Conservation (phyloP, 2,329 filamentous ascomycete species). For the Monosporascus cannonballus region DNA sequence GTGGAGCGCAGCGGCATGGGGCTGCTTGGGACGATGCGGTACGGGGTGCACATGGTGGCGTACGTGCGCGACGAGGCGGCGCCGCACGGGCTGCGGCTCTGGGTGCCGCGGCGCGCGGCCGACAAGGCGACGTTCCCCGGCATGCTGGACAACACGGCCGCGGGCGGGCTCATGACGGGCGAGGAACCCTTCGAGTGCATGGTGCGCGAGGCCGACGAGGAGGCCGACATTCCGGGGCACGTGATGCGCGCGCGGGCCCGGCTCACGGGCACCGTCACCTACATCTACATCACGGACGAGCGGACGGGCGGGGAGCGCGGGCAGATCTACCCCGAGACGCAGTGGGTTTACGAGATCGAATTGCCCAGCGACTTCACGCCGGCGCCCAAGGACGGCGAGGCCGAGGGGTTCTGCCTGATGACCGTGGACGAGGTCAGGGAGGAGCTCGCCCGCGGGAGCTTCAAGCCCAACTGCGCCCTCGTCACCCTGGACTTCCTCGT, state of each 20-base stretch:
- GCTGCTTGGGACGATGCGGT: conserved; percentile 69
- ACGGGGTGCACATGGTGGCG: conserved; percentile 76
- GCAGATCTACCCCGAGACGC: conserved; percentile 81
- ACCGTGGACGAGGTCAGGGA: conserved; percentile 69
- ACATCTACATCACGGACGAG: conserved; percentile 73
- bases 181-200: conserved; percentile 77
- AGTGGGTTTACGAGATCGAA: conserved; percentile 88
- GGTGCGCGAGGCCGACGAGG: conserved; percentile 81
- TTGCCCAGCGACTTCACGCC: conserved; percentile 63
- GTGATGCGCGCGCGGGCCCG: conserved; percentile 57
- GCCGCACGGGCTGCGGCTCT: conserved; percentile 62
- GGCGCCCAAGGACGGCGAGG: conserved; percentile 80
- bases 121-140: conserved; percentile 81
- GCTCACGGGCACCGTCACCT: conserved; percentile 68
- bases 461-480: conserved; percentile 89
- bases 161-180: conserved; percentile 71
- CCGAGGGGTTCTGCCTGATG: conserved; percentile 76
- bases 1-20: conserved; percentile 72
- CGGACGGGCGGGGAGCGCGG: conserved; percentile 74
- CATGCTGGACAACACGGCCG: conserved; percentile 95
- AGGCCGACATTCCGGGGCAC: conserved; percentile 70
- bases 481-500: conserved; percentile 87
- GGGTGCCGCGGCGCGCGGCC: conserved; percentile 72
- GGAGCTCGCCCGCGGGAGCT: conserved; percentile 65
- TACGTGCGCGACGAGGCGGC: conserved; percentile 50